Conservation (phyloP, 108 stramenopile genomes). For the Bacterosira constricta region DNA sequence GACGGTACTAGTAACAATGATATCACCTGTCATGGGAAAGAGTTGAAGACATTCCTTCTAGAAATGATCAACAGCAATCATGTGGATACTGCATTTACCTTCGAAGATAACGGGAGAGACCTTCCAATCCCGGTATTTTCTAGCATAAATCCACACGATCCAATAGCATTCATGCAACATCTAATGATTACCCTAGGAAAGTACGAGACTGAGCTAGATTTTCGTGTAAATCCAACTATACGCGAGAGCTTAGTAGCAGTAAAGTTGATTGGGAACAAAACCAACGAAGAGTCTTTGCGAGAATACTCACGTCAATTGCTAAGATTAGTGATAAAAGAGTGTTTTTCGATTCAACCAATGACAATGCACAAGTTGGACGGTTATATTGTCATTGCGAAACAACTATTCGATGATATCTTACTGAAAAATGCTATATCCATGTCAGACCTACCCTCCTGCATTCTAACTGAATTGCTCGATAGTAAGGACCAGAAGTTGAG, state of each 20-base stretch:
- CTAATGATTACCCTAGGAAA: slow-evolving; percentile 4
- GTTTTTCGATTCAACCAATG: not conserved
- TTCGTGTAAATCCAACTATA: not conserved
- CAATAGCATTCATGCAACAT: not conserved
- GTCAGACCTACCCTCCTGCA: slow-evolving; percentile 5
- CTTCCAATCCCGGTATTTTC: slow-evolving; percentile 4
- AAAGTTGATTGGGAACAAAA: not conserved
- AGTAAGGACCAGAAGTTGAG: not conserved
- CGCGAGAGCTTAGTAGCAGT: slow-evolving; percentile 1
- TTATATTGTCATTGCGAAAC: not conserved
- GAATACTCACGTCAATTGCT: not conserved
- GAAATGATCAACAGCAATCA: not conserved
- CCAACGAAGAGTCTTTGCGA: not conserved
- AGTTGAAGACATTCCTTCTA: no score
- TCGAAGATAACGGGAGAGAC: not conserved
- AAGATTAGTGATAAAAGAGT: not conserved
- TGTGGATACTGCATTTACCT: not conserved
- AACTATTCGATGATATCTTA: not conserved
- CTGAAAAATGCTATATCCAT: slow-evolving; percentile 7
- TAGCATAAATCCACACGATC: not conserved
- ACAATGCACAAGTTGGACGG: not conserved
- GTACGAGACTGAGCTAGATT: slow-evolving; percentile 19
- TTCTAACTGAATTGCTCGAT: not conserved
- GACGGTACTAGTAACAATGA: not conserved
- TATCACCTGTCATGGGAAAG: not conserved